Conservation (phyloP, 176 grass and related monocot species). For the Elaeis guineensis region DNA sequence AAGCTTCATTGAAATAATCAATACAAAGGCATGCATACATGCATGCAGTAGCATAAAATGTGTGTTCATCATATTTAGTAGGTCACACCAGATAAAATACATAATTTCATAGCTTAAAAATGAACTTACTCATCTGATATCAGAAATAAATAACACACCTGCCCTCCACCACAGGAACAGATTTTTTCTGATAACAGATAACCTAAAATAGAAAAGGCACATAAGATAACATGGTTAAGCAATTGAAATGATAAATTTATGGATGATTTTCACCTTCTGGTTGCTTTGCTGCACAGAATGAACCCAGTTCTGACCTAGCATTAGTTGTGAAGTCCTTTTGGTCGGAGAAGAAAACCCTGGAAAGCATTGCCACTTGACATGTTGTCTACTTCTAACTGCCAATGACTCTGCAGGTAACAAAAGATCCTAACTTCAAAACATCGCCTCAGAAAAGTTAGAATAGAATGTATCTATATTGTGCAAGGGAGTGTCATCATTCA, state of each 20-base stretch:
- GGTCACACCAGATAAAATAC: no score
- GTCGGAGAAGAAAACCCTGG: slow-evolving; percentile 6
- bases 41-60: no score
- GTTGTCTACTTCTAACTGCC: slow-evolving; percentile 8
- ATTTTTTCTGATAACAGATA: slow-evolving; percentile 50
- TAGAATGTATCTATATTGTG: no score
- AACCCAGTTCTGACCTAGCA: slow-evolving; percentile 4
- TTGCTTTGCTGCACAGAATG: slow-evolving; percentile 18
- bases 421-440: neutral
- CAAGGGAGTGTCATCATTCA: no score
- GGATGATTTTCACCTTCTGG: slow-evolving; percentile 28
- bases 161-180: slow-evolving; percentile 35
- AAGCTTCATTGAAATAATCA: no score
- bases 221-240: no score
- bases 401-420: slow-evolving; percentile 28
- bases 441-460: no score
- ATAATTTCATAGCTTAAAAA: no score
- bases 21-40: no score
- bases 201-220: slow-evolving; percentile 28
- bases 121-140: neutral
- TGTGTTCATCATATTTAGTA: no score
- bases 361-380: neutral
- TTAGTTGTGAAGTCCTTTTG: slow-evolving; percentile 3
- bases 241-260: no score
- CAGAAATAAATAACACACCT: slow-evolving; percentile 32